phyloP scores from a whole-genome alignment of 371 early-diverging fungal species.

The Nematocida minor region DNA sequence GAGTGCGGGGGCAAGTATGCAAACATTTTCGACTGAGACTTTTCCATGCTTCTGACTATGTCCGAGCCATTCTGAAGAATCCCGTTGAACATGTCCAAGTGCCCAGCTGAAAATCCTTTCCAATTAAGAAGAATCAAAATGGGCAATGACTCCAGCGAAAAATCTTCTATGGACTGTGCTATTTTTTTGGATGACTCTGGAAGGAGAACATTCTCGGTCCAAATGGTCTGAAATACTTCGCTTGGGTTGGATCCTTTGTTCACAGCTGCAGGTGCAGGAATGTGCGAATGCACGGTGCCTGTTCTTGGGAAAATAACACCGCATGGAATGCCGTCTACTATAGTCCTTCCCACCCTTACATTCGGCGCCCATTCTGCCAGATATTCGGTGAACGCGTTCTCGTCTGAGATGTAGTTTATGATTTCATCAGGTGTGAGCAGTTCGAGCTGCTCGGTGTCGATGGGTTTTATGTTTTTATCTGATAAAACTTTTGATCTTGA shows the following conservation, averaged over 20 bases:
- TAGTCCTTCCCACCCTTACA: slow-evolving; percentile 81
- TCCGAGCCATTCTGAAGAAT: slow-evolving; percentile 87
- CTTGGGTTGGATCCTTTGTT: not conserved
- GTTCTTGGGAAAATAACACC: slow-evolving; percentile 92
- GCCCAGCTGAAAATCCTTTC: slow-evolving; percentile 97
- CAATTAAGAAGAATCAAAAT: slow-evolving; percentile 97
- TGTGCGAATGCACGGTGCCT: slow-evolving; percentile 83
- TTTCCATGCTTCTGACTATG: slow-evolving; percentile 85
- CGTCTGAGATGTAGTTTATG: slow-evolving; percentile 83
- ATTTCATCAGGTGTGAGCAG: slow-evolving; percentile 47
- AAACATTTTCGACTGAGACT: slow-evolving; percentile 87
- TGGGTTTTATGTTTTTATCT: not conserved
- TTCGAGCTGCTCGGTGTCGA: not conserved
- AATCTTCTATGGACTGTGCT: slow-evolving; percentile 89
- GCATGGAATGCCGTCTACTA: slow-evolving; percentile 69
- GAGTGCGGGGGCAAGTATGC: slow-evolving; percentile 86
- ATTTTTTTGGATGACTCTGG: slow-evolving; percentile 95
- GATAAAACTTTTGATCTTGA: not conserved
- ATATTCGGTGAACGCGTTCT: slow-evolving; percentile 76
- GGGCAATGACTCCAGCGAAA: slow-evolving; percentile 90
- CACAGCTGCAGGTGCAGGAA: slow-evolving; percentile 34
- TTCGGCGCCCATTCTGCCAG: slow-evolving; percentile 70
- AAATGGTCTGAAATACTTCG: slow-evolving; percentile 65
- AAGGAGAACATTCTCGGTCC: slow-evolving; percentile 93
- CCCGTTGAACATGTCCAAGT: slow-evolving; percentile 92